Evolutionary conservation across 306 rosid genomes (phyloP), one percentile per base, ranked within the genome.

Genomic region (Senna tora): DNA sequence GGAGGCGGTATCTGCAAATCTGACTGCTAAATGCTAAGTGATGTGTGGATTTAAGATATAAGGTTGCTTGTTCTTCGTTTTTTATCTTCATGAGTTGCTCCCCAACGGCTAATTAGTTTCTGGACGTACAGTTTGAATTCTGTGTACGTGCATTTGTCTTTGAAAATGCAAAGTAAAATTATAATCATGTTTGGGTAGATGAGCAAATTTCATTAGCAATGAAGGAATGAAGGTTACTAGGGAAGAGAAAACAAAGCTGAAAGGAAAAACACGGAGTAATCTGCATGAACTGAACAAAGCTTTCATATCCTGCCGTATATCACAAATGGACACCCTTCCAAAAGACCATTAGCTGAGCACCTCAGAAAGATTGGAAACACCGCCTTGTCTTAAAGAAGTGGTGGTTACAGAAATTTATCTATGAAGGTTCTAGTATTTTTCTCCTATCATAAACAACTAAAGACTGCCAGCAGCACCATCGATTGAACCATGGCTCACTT

Each of bases 1-100:
- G 16, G 72, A 50, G 61, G 25, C 41, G 33, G 51, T 21, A 34
- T 56, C 21, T 69, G 50, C 51, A 10, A 73, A 68, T 76, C 56
- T 36, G 62, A 45, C 61, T 58, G 51, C 34, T 76, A 1, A 39
- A 58, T 64, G 62, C 52, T 73, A 0, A 55, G 56, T 38, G 65
- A 59, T 41, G 19, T 17, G 0, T 17, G 68, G 20, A 54, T 46
- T 41, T 19, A 12, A 21, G 75, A 14, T 66, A 22, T 39, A 33
- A 43, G 20, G 13, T 20, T 50, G 19, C 14, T n/a, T 4, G 5
- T 36, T 53, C 10, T 34, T 30, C 6, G 2, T 6, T 64, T 17
- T 65, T 25, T 2, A 20, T 66, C 43, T 25, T 43, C 2, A 22
- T 12, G 47, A 21, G 21, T 62, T 42, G 59, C 11, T 33, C 8